These are phyloP conservation scores for Stereocaulon alpinum DNA, from an alignment of 495 filamentous ascomycete genomes.

Conservation along the genomic window DNA sequence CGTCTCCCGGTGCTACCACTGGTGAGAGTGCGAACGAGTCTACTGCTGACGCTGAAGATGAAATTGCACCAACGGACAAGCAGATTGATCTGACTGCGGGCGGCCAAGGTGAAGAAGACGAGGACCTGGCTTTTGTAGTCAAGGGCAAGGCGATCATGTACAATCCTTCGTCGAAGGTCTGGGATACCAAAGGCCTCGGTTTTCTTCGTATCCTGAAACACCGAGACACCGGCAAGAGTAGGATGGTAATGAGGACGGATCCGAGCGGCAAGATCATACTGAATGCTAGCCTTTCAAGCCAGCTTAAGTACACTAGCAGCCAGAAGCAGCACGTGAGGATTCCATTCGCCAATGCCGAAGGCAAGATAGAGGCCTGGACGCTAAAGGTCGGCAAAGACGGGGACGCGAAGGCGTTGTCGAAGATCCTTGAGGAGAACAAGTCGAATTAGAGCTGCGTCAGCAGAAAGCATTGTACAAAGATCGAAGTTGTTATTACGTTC, in stretches of 20 bases:
- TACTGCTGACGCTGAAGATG: conserved; percentile 37
- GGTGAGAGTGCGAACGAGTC: conserved; percentile 38
- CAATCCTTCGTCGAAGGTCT: conserved; percentile 36
- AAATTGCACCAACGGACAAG: conserved; percentile 36
- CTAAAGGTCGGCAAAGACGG: conserved; percentile 18
- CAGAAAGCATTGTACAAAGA: conserved; percentile 2
- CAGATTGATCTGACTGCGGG: conserved; percentile 53
- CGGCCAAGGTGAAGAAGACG: conserved; percentile 62
- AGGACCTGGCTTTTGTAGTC: conserved; percentile 51
- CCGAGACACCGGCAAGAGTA: conserved; percentile 48
- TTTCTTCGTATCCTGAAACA: conserved; percentile 57
- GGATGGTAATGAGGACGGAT: conserved; percentile 57
- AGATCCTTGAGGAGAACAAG: conserved; percentile 17
- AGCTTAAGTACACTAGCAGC: conserved; percentile 39
- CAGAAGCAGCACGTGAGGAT: conserved; percentile 12
- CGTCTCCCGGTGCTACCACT: conserved; percentile 49
- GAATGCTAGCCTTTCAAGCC: conserved; percentile 51
- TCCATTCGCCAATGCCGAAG: conserved; percentile 7
- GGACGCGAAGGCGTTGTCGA: conserved; percentile 12
- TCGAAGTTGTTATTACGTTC: neutral
- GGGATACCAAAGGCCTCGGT: conserved; percentile 54
- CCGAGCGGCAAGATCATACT: conserved; percentile 58
- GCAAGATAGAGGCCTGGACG: conserved; percentile 14
- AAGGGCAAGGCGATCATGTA: conserved; percentile 53
- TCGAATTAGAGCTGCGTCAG: neutral